Conservation (phyloP, 2,329 filamentous ascomycete genomes). For the Mariannaea elegans region DNA sequence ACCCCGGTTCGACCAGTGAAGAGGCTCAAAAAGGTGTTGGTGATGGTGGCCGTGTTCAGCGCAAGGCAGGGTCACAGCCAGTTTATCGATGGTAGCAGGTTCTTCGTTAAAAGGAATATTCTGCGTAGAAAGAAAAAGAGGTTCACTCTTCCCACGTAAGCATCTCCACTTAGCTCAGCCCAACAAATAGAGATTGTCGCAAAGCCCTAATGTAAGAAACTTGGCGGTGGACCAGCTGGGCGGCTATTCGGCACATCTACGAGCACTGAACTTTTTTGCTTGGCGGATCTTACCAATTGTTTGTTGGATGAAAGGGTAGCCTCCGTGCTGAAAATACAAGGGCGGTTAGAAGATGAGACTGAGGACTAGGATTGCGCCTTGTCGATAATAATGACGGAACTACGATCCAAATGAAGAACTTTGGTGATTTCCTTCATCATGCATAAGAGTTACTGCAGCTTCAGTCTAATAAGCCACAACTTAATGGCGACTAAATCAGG, state of each 20-base stretch:
- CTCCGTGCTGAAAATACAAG: no score
- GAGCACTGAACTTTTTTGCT: not conserved
- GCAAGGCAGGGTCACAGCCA: no score
- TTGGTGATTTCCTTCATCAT: no score
- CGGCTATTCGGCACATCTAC: conserved; percentile 21
- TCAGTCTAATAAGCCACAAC: no score
- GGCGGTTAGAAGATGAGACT: no score
- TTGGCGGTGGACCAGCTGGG: conserved; percentile 13
- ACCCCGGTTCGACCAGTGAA: not conserved
- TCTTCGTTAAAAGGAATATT: not conserved
- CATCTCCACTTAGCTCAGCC: conserved; percentile 39
- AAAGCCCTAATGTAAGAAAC: conserved; percentile 3
- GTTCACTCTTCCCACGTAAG: conserved; percentile 28
- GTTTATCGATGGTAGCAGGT: no score
- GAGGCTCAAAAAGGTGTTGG: not conserved
- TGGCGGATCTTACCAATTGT: not conserved
- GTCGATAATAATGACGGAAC: no score
- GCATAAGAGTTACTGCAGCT: no score
- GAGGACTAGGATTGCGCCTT: no score
- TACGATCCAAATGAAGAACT: no score
- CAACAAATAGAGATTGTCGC: conserved; percentile 27
- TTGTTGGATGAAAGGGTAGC: not conserved
- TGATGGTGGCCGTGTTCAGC: not conserved
- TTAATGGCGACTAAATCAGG: no score
- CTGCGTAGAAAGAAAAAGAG: not conserved